Evolutionary conservation across 768 basidiomycete genomes (phyloP), one percentile per base, ranked within the genome.

Genomic region (Punctularia strigosozonata): DNA sequence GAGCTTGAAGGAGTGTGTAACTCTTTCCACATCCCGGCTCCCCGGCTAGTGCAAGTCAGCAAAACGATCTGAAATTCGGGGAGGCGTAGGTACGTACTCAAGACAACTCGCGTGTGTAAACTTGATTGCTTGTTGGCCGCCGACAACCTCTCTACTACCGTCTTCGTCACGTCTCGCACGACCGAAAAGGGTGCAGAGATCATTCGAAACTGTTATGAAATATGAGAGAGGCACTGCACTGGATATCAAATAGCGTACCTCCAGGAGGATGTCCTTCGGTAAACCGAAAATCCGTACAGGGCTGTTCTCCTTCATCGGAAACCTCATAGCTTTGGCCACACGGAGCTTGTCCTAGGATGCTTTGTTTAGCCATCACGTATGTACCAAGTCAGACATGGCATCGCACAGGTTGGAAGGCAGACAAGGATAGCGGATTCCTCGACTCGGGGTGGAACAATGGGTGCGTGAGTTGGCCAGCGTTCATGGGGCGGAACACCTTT

Each of bases 11-110:
- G 22, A 94, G 58, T 6, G 85, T 55, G 43, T 73, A 76, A 40
- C 80, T 85, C 61, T 94, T 95, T 30, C 90, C 91, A 39, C 72
- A 77, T 4, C 91, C 90, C 6, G 71, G 44, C 5, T 69, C 60
- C 12, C 90, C 90, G 44, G 77, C 80, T 89, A 49, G n/a, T 10
- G 46, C 34, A 42, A 35, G 44, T 46, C n/a, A 43, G 23, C 34
- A 28, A 23, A 10, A 33, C 8, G 19, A 31, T n/a, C 10, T 5
- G 23, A 12, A 21, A 19, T 34, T 21, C 23, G 18, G 36, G 20
- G 31, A 42, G 32, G 13, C 41, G 22, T 15, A 31, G 33, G 3
- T 20, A 68, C 79, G 41, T 51, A 81, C 87, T 81, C 5, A 89
- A 52, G 6, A 88, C 72, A 30, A 77, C 51, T 26, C 84, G 59